Conservation (phyloP, 257 asterid species). For the Primulina huaijiensis region DNA sequence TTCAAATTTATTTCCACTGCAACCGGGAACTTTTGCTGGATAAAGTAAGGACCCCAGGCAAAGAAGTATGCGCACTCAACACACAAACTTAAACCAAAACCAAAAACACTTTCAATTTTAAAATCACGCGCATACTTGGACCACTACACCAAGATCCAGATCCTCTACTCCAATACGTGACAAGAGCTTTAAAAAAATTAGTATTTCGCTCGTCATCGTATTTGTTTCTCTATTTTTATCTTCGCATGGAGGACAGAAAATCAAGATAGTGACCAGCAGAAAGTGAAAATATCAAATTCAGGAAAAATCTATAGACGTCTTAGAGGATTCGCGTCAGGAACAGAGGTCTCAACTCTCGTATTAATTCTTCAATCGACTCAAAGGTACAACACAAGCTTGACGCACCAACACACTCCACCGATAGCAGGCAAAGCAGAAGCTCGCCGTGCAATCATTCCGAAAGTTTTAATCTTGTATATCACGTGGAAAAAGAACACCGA, state of each 20-base stretch:
- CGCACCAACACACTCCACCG: slow-evolving; percentile 26
- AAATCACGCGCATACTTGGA: background rate
- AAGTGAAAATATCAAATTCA: background rate
- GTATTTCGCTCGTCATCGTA: background rate
- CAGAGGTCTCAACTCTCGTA: slow-evolving; percentile 10
- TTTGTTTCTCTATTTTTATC: background rate
- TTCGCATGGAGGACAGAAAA: background rate
- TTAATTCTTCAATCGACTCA: slow-evolving; percentile 30
- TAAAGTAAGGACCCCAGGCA: background rate
- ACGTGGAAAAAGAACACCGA: background rate
- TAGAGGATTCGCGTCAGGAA: slow-evolving; percentile 11
- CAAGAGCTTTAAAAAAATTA: background rate
- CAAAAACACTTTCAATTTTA: background rate
- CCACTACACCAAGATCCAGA: background rate
- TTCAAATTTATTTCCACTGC: background rate
- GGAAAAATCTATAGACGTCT: background rate
- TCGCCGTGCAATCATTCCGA: slow-evolving; percentile 29
- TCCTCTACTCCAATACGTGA: background rate
- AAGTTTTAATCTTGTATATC: background rate
- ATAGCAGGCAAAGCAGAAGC: slow-evolving; percentile 25
- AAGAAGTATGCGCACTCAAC: background rate
- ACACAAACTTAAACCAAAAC: background rate
- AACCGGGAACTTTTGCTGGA: background rate
- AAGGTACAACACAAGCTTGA: slow-evolving; percentile 30
- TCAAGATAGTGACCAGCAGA: background rate